Evolutionary conservation across 371 early-diverging fungal genomes (phyloP).

Genomic region (Mortierella sp.): DNA sequence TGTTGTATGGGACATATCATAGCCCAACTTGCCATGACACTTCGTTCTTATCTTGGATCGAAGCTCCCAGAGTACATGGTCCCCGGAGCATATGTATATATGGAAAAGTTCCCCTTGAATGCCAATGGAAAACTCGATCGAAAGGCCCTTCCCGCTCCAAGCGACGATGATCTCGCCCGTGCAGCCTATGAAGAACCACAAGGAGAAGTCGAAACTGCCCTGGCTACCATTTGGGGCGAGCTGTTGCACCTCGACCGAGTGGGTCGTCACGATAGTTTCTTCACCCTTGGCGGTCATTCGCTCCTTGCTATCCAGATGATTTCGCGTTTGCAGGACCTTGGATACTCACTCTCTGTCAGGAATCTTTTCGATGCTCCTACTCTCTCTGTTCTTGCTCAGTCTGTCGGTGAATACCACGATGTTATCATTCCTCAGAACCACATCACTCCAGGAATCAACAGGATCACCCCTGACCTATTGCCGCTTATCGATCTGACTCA

Average conservation of each 20-base stretch:
- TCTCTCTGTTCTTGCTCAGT: conserved; percentile 3
- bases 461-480: conserved; percentile 9
- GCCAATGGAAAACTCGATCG: too few relatives aligned
- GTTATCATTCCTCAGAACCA: conserved; percentile 7
- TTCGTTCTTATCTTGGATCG: too few relatives aligned
- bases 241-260: conserved; percentile 12
- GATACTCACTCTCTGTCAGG: neutral
- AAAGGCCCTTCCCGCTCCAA: conserved; percentile 20
- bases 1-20: too few relatives aligned
- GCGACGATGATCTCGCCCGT: neutral
- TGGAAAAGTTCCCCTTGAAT: too few relatives aligned
- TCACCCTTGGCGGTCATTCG: conserved; percentile 41
- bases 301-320: conserved; percentile 26
- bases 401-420: neutral
- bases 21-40: too few relatives aligned
- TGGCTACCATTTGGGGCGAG: conserved; percentile 22
- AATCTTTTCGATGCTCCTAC: conserved; percentile 9
- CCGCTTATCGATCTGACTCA: conserved; percentile 16
- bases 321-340: neutral
- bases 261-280: conserved; percentile 28
- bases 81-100: too few relatives aligned
- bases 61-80: too few relatives aligned
- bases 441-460: neutral
- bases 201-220: conserved; percentile 10
- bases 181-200: conserved; percentile 13